Evolutionary conservation across 2,329 filamentous ascomycete species (phyloP).

Genomic region (Hymenoscyphus albidus): DNA sequence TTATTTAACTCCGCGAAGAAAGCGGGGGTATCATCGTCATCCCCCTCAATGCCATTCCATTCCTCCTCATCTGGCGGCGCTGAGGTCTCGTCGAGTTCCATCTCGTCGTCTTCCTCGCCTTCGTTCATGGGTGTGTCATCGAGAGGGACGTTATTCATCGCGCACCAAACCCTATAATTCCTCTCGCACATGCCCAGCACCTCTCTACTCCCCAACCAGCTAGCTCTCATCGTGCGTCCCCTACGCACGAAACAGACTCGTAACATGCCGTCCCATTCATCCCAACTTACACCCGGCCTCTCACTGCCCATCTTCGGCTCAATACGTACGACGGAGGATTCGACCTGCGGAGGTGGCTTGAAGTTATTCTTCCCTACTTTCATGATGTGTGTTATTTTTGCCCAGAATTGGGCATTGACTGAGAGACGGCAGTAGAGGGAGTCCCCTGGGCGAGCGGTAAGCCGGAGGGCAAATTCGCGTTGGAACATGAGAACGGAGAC

Average conservation of each 20-base stretch:
- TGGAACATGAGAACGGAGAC: constrained; percentile 94
- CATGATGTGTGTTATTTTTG: constrained; percentile 70
- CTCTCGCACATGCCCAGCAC: constrained; percentile 78
- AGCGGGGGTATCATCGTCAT: constrained; percentile 70
- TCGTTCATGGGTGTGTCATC: constrained; percentile 59
- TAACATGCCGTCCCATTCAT: constrained; percentile 91
- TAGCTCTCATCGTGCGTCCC: constrained; percentile 83
- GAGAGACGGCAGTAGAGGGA: constrained; percentile 85
- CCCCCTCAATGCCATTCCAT: constrained; percentile 50
- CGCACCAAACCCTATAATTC: constrained; percentile 89
- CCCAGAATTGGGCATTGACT: constrained; percentile 93
- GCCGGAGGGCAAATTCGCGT: constrained; percentile 84
- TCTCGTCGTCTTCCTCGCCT: constrained; percentile 40
- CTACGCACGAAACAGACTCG: constrained; percentile 80
- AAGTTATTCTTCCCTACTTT: constrained; percentile 97
- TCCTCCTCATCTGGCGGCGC: constrained; percentile 46
- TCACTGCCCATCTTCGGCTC: constrained; percentile 76
- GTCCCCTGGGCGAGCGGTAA: constrained; percentile 85
- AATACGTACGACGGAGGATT: constrained; percentile 84
- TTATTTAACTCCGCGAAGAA: constrained; percentile 69
- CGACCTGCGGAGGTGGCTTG: constrained; percentile 88
- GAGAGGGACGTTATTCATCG: constrained; percentile 74
- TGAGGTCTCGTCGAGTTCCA: constrained; percentile 45
- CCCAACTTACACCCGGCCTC: constrained; percentile 82
- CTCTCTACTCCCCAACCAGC: constrained; percentile 75